Evolutionary conservation across 495 filamentous ascomycete species (phyloP).

Genomic region (Podospora pseudopauciseta): DNA sequence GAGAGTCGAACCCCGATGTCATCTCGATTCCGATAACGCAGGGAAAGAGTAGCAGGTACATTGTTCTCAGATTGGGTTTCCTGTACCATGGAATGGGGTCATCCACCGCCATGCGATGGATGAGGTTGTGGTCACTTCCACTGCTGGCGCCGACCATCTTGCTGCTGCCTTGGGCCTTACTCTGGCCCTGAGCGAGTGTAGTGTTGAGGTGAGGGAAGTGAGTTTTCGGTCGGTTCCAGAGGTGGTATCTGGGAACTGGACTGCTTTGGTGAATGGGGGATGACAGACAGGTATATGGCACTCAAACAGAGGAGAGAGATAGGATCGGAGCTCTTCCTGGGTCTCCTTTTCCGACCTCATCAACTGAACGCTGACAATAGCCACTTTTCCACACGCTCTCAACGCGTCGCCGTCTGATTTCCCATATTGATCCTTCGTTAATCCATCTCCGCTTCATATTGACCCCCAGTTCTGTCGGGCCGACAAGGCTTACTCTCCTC

Average conservation of each 20-base stretch:
- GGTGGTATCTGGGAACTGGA: not conserved
- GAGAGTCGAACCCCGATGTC: constrained; percentile 69
- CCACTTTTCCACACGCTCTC: too few species aligned
- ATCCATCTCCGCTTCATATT: not conserved
- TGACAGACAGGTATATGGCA: not conserved
- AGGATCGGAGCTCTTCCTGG: not conserved
- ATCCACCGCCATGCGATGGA: constrained; percentile 53
- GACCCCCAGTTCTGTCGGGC: not conserved
- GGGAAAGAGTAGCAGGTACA: constrained; percentile 64
- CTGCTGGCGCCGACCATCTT: constrained; percentile 39
- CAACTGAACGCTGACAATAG: not conserved
- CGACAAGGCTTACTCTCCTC: not conserved
- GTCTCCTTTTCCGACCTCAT: not conserved
- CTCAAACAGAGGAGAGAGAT: not conserved
- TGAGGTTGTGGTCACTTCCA: constrained; percentile 38
- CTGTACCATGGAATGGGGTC: constrained; percentile 59
- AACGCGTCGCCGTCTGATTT: not conserved
- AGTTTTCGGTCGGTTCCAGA: not conserved
- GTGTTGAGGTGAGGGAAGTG: not conserved
- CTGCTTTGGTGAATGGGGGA: not conserved
- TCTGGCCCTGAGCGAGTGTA: not conserved
- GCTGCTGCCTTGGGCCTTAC: constrained; percentile 21
- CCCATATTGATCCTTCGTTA: not conserved
- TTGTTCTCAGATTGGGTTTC: constrained; percentile 56
- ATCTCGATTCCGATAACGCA: constrained; percentile 67